Evolutionary conservation across 2,329 filamentous ascomycete species (phyloP).

Genomic region (Phaeosphaeriaceae sp.): DNA sequence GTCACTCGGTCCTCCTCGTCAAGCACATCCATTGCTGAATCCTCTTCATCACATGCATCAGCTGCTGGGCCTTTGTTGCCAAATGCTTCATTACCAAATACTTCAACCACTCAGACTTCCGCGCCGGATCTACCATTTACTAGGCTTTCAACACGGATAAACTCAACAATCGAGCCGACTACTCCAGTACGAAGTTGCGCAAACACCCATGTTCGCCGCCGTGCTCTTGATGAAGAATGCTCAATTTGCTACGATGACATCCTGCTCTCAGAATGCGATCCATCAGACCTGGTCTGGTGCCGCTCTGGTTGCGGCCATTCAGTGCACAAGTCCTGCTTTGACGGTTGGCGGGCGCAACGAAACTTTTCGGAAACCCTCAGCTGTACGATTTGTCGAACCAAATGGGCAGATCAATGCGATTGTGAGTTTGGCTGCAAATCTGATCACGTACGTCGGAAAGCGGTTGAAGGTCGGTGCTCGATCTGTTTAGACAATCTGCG

Average conservation of each 20-base stretch:
- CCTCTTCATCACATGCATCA: background rate
- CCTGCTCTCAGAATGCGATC: slow-evolving; percentile 1
- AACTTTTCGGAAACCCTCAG: background rate
- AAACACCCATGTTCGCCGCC: slow-evolving; percentile 21
- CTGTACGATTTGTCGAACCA: slow-evolving; percentile 20
- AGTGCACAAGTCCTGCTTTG: slow-evolving; percentile 23
- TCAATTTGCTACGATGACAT: slow-evolving; percentile 25
- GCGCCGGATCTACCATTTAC: background rate
- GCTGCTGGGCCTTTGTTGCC: no score
- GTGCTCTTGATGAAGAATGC: slow-evolving; percentile 20
- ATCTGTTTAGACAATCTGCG: slow-evolving; percentile 10
- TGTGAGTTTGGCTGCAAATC: slow-evolving; percentile 2
- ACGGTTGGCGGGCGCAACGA: slow-evolving; percentile 13
- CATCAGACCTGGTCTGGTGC: slow-evolving; percentile 24
- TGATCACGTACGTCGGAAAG: slow-evolving; percentile 1
- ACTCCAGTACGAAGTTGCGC: slow-evolving; percentile 1
- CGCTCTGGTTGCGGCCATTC: slow-evolving; percentile 18
- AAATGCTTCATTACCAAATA: no score
- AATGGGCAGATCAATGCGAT: slow-evolving; percentile 15
- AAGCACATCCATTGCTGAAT: no score
- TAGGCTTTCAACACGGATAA: background rate
- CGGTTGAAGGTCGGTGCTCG: slow-evolving; percentile 1
- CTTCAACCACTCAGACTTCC: no score
- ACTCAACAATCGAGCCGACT: background rate
- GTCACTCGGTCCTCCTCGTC: no score